phyloP scores from a whole-genome alignment of 2,329 filamentous ascomycete genomes.

The Colletotrichum falcatum region DNA sequence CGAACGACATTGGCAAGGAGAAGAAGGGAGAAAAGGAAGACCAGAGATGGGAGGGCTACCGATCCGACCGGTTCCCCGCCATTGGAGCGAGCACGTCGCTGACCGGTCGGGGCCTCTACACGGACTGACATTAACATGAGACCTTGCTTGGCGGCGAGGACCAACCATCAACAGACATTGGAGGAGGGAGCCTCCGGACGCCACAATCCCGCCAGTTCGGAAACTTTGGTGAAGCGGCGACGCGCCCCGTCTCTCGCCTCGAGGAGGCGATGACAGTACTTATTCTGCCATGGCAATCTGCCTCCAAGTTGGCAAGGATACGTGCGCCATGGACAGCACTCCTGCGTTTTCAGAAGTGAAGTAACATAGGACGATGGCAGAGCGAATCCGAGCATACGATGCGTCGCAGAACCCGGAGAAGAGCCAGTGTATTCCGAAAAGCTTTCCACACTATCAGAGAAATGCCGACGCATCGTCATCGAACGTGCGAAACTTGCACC shows the following conservation, averaged over 20 bases:
- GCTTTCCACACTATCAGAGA: conserved; percentile 21
- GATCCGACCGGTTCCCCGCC: conserved; percentile 3
- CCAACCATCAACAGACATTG: background rate
- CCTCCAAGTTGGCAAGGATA: background rate
- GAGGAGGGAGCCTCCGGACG: conserved; percentile 19
- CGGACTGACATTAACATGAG: background rate
- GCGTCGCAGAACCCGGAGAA: conserved; percentile 17
- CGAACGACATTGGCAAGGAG: conserved; percentile 10
- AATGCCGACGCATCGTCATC: conserved; percentile 20
- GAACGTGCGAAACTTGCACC: conserved; percentile 13
- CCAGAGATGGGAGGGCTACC: background rate
- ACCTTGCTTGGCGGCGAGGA: background rate
- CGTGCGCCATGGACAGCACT: background rate
- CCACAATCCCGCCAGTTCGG: conserved; percentile 27
- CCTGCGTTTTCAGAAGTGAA: background rate
- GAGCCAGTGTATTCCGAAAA: conserved; percentile 21
- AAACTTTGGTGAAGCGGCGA: conserved; percentile 20
- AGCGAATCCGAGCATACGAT: conserved; percentile 15
- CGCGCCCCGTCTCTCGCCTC: conserved; percentile 12
- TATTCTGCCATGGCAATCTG: background rate
- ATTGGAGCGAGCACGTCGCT: conserved; percentile 15
- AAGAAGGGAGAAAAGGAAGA: conserved; percentile 8
- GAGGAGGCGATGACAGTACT: background rate
- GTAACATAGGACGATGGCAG: conserved; percentile 16
- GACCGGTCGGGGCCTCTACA: conserved; percentile 8